Evolutionary conservation across 352 stramenopile species (phyloP).

Genomic region (Phytophthora citricola): DNA sequence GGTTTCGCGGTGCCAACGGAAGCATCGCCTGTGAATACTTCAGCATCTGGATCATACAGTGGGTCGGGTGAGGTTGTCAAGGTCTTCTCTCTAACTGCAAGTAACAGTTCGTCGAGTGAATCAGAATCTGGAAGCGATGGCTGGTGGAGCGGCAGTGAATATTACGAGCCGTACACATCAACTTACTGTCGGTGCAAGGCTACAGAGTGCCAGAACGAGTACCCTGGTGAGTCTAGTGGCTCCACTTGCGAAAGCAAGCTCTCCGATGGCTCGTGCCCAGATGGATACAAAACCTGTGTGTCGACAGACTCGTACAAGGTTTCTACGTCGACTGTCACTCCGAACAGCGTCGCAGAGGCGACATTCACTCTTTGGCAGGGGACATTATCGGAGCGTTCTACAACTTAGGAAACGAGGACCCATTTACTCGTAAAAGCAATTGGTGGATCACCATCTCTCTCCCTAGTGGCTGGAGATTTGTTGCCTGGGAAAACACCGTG

Average conservation of each 20-base stretch:
- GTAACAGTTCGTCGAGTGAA: conserved; percentile 33
- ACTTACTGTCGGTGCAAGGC: conserved; percentile 73
- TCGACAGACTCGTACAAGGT: conserved; percentile 81
- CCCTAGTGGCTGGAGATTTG: conserved; percentile 70
- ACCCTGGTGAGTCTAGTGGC: conserved; percentile 46
- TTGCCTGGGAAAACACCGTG: conserved; percentile 66
- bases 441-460: conserved; percentile 83
- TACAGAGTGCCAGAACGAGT: conserved; percentile 77
- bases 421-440: conserved; percentile 48
- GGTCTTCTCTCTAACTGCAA: conserved; percentile 37
- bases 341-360: conserved; percentile 69
- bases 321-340: conserved; percentile 55
- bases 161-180: conserved; percentile 56
- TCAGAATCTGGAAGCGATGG: conserved; percentile 20
- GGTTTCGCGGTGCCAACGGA: conserved; percentile 24
- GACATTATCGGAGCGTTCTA: conserved; percentile 78
- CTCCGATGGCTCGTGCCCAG: conserved; percentile 58
- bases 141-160: conserved; percentile 19
- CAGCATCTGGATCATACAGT: conserved; percentile 5
- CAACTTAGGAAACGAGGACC: conserved; percentile 67
- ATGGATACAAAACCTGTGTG: conserved; percentile 72
- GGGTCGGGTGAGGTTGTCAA: conserved; percentile 23
- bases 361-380: conserved; percentile 76
- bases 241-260: conserved; percentile 57
- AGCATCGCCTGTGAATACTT: conserved; percentile 27